Conservation (phyloP, 1,139 yeast species). For the Torulaspora pretoriensis region DNA sequence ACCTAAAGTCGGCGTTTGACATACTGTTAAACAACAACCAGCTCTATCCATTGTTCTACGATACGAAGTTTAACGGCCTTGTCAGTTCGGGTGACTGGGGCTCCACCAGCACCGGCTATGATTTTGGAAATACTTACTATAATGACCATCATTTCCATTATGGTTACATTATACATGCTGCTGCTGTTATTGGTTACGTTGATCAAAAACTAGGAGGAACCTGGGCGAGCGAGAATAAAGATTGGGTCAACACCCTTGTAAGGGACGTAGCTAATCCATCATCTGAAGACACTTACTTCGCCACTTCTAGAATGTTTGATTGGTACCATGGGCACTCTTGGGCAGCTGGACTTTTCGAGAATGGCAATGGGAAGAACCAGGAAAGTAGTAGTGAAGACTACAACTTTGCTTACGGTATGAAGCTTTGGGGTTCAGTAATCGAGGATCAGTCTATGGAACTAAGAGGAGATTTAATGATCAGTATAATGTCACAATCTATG, state of each 20-base stretch:
- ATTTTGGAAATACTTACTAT: constrained; percentile 65
- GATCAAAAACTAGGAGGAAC: constrained; percentile 57
- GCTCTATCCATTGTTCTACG: constrained; percentile 60
- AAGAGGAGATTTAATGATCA: constrained; percentile 73
- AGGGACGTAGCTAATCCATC: constrained; percentile 80
- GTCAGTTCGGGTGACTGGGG: constrained; percentile 56
- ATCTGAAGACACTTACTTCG: constrained; percentile 57
- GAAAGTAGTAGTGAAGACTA: constrained; percentile 80
- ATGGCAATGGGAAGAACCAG: constrained; percentile 75
- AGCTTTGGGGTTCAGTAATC: constrained; percentile 69
- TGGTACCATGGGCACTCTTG: constrained; percentile 83
- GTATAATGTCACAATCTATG: constrained; percentile 60
- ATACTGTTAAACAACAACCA: constrained; percentile 50
- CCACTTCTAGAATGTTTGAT: constrained; percentile 72
- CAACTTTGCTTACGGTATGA: constrained; percentile 78
- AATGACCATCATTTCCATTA: constrained; percentile 83
- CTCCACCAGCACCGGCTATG: constrained; percentile 49
- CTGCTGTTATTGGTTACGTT: constrained; percentile 66
- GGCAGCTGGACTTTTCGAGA: constrained; percentile 70
- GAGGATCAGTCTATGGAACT: constrained; percentile 72
- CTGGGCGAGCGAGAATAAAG: constrained; percentile 63
- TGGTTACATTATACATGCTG: constrained; percentile 73
- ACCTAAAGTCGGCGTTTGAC: constrained; percentile 51
- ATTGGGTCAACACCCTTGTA: constrained; percentile 60
- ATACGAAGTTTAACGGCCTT: constrained; percentile 61